A percentile compares a stretch with the other conserved stretches of the same genome.
These are phyloP conservation scores for Oenanthe javanica DNA, from an alignment of 140 eudicot species.

Conservation along the genomic window DNA sequence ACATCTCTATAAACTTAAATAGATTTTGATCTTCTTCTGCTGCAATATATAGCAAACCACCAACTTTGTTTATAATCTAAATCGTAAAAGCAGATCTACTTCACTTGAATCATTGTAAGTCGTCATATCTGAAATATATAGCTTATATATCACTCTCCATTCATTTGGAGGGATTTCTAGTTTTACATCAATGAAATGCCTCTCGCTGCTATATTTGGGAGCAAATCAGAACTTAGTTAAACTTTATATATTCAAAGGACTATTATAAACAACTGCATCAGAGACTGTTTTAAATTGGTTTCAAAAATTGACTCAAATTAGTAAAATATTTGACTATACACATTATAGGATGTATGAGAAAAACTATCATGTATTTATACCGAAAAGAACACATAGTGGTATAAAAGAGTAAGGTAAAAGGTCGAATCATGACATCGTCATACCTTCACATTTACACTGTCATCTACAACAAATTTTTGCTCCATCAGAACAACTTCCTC, in stretches of 20 bases:
- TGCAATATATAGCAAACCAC: neutral
- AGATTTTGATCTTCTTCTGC: neutral
- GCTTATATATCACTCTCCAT: neutral
- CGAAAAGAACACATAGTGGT: neutral
- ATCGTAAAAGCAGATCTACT: neutral
- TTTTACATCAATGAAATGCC: neutral
- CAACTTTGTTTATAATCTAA: neutral
- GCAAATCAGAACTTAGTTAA: neutral
- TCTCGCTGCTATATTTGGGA: neutral
- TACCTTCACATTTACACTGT: constrained; percentile 64
- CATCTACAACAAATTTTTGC: constrained; percentile 80
- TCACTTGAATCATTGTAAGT: neutral
- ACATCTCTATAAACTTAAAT: neutral
- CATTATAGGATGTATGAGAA: neutral
- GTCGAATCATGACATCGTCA: neutral
- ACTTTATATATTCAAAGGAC: neutral
- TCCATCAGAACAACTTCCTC: constrained; percentile 97
- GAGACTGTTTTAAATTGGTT: neutral
- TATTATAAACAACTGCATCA: neutral
- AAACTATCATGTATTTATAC: neutral
- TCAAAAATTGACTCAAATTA: neutral
- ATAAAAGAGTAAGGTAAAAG: neutral
- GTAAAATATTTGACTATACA: neutral
- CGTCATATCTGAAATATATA: neutral
- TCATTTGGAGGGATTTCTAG: neutral